Conservation (phyloP, 495 filamentous ascomycete genomes). For the Aspergillus steynii region DNA sequence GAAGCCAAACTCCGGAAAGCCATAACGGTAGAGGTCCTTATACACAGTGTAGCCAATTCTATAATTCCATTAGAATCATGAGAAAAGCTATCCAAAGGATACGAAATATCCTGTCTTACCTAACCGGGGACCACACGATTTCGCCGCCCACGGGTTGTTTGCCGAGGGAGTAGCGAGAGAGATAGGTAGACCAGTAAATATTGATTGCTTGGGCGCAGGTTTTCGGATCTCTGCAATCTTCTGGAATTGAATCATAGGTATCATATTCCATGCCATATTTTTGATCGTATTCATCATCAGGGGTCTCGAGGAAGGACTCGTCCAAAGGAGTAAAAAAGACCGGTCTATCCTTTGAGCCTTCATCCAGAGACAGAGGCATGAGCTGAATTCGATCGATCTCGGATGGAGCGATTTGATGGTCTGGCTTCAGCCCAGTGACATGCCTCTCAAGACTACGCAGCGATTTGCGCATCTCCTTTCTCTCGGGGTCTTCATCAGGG, state of each 20-base stretch:
- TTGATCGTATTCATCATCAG: conserved; percentile 9
- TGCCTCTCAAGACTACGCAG: conserved; percentile 5
- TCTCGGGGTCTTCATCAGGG: background rate
- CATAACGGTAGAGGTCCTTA: background rate
- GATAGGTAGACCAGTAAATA: conserved; percentile 1
- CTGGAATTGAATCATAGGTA: conserved; percentile 3
- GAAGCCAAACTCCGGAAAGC: background rate
- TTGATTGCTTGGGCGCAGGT: conserved; percentile 1
- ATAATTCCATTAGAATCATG: background rate
- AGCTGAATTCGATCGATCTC: conserved; percentile 1
- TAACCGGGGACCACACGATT: conserved; percentile 1
- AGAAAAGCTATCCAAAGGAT: background rate
- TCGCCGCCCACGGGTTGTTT: background rate
- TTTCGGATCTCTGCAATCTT: background rate
- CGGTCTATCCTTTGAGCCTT: background rate
- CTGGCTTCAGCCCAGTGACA: background rate
- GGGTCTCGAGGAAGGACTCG: background rate
- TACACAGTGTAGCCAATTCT: background rate
- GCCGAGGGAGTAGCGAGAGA: background rate
- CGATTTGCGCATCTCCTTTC: conserved; percentile 1
- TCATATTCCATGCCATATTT: conserved; percentile 3
- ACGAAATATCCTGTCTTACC: conserved; percentile 4
- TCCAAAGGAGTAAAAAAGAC: conserved; percentile 3
- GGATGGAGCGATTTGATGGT: background rate
- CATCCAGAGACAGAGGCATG: conserved; percentile 5